A percentile compares a stretch with the other conserved stretches of the same genome.
These are phyloP conservation scores for Cymbopogon flexuosus DNA, from an alignment of 202 grass and related monocot species.

Conservation along the genomic window DNA sequence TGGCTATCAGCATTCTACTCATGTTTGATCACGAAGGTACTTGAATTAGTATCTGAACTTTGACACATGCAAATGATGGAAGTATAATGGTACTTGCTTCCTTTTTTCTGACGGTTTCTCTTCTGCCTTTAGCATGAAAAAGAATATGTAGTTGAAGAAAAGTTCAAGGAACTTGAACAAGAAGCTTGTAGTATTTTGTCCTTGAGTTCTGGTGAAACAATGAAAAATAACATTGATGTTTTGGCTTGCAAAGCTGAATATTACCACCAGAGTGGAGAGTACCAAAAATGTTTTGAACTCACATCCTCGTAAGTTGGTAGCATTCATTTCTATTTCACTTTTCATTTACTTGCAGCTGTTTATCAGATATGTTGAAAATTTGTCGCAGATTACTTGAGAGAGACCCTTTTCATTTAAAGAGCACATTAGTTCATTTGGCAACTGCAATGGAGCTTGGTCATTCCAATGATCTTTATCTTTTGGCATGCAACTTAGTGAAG, in stretches of 20 bases:
- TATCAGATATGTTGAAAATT: constrained; percentile 15
- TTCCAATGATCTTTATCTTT: constrained; percentile 95
- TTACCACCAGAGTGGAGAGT: constrained; percentile 84
- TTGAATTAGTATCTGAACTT: neutral
- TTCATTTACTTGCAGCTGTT: constrained; percentile 23
- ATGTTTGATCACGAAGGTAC: constrained; percentile 92
- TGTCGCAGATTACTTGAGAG: constrained; percentile 83
- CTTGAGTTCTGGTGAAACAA: constrained; percentile 53
- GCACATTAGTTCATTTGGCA: constrained; percentile 85
- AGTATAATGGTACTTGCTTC: neutral
- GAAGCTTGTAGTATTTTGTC: constrained; percentile 54
- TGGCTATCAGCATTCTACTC: constrained; percentile 88
- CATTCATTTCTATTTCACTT: constrained; percentile 18
- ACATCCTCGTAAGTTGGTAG: constrained; percentile 73
- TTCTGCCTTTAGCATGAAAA: constrained; percentile 71
- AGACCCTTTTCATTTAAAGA: constrained; percentile 94
- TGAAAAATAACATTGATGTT: constrained; percentile 83
- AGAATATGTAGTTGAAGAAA: constrained; percentile 76
- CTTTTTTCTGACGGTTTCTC: constrained; percentile 19
- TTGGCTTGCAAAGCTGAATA: constrained; percentile 93
- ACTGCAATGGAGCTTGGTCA: constrained; percentile 85
- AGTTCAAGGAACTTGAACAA: constrained; percentile 87
- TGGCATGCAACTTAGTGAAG: constrained; percentile 86
- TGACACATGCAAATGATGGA: neutral
- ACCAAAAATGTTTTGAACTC: constrained; percentile 90